Base-by-base conservation (phyloP, 768 basidiomycete species). In the Xerocomus brunneocitrinus region DNA sequence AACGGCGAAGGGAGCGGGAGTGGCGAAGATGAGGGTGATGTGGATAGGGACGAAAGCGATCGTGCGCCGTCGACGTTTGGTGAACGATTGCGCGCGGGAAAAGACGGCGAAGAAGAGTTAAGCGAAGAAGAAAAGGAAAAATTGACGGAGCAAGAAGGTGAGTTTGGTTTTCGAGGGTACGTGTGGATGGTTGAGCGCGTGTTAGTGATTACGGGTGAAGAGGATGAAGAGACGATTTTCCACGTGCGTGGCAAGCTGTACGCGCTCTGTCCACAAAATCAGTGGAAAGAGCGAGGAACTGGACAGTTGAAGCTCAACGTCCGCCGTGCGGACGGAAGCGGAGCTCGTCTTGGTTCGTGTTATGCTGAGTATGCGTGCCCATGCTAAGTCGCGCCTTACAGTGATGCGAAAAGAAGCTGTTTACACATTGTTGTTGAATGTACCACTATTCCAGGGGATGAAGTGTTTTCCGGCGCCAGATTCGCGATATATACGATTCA, bases 331-430 rank as follows among this genome's bases (percentile, higher is more conserved):
- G 87, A 89, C 63, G 86, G 84, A 47, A 75, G 74, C 24, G 83
- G 83, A 14, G 86, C 88, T 51, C 84, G 89, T 41, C 71, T 91
- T 46, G 76, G 89, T 88, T 51, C 36, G 55, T 57, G 41, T 46
- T 49, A 54, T 28, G 35, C 10, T 4, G 19, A 19, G 47, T 32
- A 43, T 12, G 10, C 13, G 10, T 44, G 54, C 16, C 46, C 42
- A 19, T 49, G 38, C 55, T 63, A 41, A 67, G 28, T 35, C 30
- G 46, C 46, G 48, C 14, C 12, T 49, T 53, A 4, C 59, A 91
- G 89, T 91, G 19, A 90, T 91, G 88, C 80, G 89, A 56, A 91
- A 90, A 67, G 89, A 91, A 61, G 89, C 88, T 0, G 89, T 91
- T 19, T 85, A 83, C 64, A 76, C 86, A 2, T 68, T 91, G 49